phyloP scores from a whole-genome alignment of 2,329 filamentous ascomycete species.

The Leptographium wingfieldii region DNA sequence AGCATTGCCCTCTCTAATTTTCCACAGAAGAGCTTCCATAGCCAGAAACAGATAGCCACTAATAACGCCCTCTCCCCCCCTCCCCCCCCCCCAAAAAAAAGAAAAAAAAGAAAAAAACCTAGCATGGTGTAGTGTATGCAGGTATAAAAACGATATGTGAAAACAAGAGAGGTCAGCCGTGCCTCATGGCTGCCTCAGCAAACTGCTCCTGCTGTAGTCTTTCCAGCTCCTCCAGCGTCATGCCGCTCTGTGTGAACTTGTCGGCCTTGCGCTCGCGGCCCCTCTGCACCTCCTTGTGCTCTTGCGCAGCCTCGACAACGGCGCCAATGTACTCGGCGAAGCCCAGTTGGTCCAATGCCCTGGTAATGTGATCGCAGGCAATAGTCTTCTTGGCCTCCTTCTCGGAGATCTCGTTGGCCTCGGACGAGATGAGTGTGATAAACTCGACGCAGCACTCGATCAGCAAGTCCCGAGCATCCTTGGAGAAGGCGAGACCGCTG shows the following conservation, averaged over 20 bases:
- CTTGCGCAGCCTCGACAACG: constrained; percentile 72
- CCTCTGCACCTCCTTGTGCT: constrained; percentile 89
- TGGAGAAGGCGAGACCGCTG: constrained; percentile 72
- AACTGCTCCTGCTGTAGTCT: constrained; percentile 87
- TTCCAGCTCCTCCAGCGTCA: constrained; percentile 82
- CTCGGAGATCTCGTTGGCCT: constrained; percentile 97
- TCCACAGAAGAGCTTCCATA: background rate
- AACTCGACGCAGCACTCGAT: constrained; percentile 99
- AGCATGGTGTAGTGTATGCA: background rate
- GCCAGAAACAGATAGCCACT: background rate
- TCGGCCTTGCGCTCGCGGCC: constrained; percentile 93
- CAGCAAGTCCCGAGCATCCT: constrained; percentile 85
- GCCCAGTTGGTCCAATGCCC: constrained; percentile 81
- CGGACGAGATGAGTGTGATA: constrained; percentile 94
- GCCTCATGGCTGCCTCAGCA: constrained; percentile 63
- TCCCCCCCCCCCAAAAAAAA: too few species aligned
- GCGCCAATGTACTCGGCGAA: constrained; percentile 87
- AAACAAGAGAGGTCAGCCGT: constrained; percentile 29
- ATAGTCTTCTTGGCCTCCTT: constrained; percentile 99
- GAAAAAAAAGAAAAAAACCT: background rate
- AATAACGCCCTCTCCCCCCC: background rate
- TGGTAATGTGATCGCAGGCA: constrained; percentile 93
- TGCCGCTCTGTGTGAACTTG: constrained; percentile 89
- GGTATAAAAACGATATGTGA: background rate
- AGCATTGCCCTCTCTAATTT: background rate